These are phyloP conservation scores for Ensete ventricosum DNA, from an alignment of 176 grass and related monocot genomes.

Conservation along the genomic window DNA sequence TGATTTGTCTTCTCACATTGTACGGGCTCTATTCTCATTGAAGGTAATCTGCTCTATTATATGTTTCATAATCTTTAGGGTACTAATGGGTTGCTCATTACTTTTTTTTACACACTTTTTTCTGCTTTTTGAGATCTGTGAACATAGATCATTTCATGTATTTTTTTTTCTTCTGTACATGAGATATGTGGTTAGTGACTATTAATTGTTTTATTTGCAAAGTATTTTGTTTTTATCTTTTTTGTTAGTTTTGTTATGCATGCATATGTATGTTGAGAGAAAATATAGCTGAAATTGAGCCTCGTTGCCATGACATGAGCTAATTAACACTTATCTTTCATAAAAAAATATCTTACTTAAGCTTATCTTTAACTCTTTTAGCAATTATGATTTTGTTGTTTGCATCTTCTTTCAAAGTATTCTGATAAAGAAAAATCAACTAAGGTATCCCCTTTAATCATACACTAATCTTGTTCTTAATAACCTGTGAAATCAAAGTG, in stretches of 20 bases:
- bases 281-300: not conserved
- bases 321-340: not conserved
- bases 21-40: slow-evolving; percentile 55
- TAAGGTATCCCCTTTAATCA: too few relatives aligned
- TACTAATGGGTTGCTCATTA: not conserved
- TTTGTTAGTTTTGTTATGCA: not conserved
- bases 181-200: not conserved
- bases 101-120: not conserved
- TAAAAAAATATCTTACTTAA: too few relatives aligned
- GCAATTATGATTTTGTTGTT: too few relatives aligned
- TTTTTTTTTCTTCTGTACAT: not conserved
- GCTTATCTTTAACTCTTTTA: too few relatives aligned
- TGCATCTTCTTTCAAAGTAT: too few relatives aligned
- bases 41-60: slow-evolving; percentile 38
- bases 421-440: too few relatives aligned
- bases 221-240: not conserved
- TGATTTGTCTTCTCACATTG: slow-evolving; percentile 90
- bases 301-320: not conserved
- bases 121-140: not conserved
- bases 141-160: not conserved
- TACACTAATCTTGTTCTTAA: too few relatives aligned
- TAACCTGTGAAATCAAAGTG: too few relatives aligned
- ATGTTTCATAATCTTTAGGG: not conserved
- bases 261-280: not conserved
- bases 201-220: not conserved